Percentiles rank a stretch among this genome's conserved stretches.
Evolutionary conservation across 257 asterid genomes (phyloP).

Genomic region (Nyctanthes arbortristis): DNA sequence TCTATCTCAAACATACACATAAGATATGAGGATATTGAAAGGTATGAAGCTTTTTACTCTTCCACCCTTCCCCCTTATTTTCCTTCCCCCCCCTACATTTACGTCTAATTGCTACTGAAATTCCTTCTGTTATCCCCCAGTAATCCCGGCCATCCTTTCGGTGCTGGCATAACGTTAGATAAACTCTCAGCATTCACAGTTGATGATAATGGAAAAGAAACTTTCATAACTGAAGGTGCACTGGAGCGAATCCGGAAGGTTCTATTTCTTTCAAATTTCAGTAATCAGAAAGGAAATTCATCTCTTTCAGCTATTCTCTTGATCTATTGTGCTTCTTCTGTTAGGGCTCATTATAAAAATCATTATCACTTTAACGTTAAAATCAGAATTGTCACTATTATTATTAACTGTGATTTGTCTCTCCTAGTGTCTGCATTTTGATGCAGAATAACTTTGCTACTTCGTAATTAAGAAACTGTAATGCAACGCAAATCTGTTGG

Average conservation of each 20-base stretch:
- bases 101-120: background rate
- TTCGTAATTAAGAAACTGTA: background rate
- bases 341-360: background rate
- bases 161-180: slow-evolving; percentile 84
- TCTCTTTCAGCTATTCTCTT: slow-evolving; percentile 4
- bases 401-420: too few species aligned
- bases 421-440: too few species aligned
- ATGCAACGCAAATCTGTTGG: background rate
- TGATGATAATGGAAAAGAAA: slow-evolving; percentile 85
- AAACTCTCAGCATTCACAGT: slow-evolving; percentile 90
- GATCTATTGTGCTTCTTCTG: slow-evolving; percentile 1
- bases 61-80: too few species aligned
- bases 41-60: slow-evolving; percentile 47
- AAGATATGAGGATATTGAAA: slow-evolving; percentile 97
- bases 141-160: slow-evolving; percentile 92
- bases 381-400: too few species aligned
- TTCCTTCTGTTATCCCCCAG: slow-evolving; percentile 43
- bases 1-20: slow-evolving; percentile 91
- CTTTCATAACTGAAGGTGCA: slow-evolving; percentile 88
- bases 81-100: background rate
- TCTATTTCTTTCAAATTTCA: slow-evolving; percentile 21
- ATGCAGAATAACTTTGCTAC: background rate
- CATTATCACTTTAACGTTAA: background rate
- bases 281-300: background rate
- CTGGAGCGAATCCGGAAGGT: slow-evolving; percentile 91